Evolutionary conservation across 2,329 filamentous ascomycete species (phyloP).

Genomic region (Fusarium falciforme): DNA sequence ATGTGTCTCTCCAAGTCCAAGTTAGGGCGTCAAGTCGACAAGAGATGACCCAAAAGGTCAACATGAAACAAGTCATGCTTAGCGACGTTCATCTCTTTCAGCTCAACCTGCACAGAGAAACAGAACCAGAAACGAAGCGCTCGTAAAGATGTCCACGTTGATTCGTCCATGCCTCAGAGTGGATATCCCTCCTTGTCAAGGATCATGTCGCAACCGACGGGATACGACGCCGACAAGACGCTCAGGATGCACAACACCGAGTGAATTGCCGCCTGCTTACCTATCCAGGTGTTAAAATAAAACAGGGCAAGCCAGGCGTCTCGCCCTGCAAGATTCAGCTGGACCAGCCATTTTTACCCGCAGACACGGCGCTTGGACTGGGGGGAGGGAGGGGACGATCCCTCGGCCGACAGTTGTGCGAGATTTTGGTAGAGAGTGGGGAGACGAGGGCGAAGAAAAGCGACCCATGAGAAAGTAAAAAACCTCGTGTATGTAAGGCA

Average conservation of each 20-base stretch:
- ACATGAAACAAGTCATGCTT: not conserved
- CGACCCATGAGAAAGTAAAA: not conserved
- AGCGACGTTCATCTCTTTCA: not conserved
- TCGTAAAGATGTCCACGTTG: not conserved
- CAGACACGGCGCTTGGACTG: not conserved
- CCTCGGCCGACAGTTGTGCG: not conserved
- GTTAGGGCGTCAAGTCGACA: not conserved
- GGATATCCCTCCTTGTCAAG: not conserved
- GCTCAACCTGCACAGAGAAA: not conserved
- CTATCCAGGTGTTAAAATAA: not conserved
- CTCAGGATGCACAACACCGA: not conserved
- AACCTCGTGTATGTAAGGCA: not conserved
- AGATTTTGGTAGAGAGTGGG: not conserved
- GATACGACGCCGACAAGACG: not conserved
- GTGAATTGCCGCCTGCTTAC: not conserved
- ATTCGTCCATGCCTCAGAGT: not conserved
- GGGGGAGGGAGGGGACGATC: not conserved
- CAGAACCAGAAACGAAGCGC: not conserved
- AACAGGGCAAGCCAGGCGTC: not conserved
- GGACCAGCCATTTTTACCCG: not conserved
- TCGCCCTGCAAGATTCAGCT: not conserved
- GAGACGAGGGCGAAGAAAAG: not conserved
- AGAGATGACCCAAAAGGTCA: not conserved
- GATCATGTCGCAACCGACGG: not conserved
- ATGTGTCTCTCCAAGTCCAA: not conserved